Evolutionary conservation across 2,329 filamentous ascomycete species (phyloP).

Genomic region (Sodiomyces alkalinus): DNA sequence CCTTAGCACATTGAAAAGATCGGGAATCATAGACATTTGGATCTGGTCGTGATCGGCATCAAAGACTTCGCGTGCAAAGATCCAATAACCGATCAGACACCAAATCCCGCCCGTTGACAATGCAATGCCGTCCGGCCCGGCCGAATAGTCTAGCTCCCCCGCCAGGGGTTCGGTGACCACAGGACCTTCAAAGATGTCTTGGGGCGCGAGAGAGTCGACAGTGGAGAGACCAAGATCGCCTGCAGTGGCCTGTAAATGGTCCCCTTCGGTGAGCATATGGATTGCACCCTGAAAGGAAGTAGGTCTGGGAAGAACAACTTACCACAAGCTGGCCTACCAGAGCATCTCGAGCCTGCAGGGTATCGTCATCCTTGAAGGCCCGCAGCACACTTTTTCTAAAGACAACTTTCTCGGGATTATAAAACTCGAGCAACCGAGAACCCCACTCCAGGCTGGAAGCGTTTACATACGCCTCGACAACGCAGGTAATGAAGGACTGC

Average conservation of each 20-base stretch:
- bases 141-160: conserved; percentile 27
- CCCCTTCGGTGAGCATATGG: too few species aligned
- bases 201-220: conserved; percentile 26
- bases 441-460: conserved; percentile 45
- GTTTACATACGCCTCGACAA: conserved; percentile 60
- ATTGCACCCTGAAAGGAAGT: conserved; percentile 4
- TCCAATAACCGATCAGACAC: conserved; percentile 44
- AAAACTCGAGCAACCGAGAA: conserved; percentile 50
- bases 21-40: conserved; percentile 42
- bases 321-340: conserved; percentile 60
- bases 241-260: conserved; percentile 43
- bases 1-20: conserved; percentile 38
- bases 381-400: conserved; percentile 46
- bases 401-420: conserved; percentile 48
- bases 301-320: too few species aligned
- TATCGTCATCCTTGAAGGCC: conserved; percentile 47
- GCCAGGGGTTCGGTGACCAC: conserved; percentile 29
- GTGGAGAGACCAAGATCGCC: conserved; percentile 39
- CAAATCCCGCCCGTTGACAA: conserved; percentile 44
- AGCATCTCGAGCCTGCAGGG: conserved; percentile 44
- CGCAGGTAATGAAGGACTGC: conserved; percentile 63
- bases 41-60: conserved; percentile 37
- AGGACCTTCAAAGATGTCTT: conserved; percentile 24
- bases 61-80: conserved; percentile 48
- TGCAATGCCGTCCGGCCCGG: conserved; percentile 33